Evolutionary conservation across 2,329 filamentous ascomycete genomes (phyloP), one percentile per base, ranked within the genome.

Genomic region (Aspergillus sp.): DNA sequence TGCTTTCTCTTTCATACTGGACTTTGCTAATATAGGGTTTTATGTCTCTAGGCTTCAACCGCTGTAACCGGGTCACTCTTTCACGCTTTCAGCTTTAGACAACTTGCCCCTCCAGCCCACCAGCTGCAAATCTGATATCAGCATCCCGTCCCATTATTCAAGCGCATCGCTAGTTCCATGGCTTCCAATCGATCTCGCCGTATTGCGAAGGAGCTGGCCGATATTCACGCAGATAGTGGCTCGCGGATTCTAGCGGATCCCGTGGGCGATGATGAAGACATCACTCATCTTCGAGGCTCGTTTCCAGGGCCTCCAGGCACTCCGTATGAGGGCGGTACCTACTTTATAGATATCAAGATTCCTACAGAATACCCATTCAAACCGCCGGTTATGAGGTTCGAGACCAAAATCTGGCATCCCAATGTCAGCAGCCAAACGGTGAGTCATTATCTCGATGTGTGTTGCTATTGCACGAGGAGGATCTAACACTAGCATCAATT

Each of bases 401-500:
- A 85, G 54, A 98, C 93, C 53, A 90, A 85, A 68, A 85, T 97
- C 57, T 98, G 90, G 90, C 93, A 98, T 67, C 93, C 93, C 32
- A 98, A 98, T 63, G 81, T 98, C 71, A 94, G 87, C 76, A 91
- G 86, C 61, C 86, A 93, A 65, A 96, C 90, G 36, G 89, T 94
- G 72, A 62, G 83, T 75, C 8, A 12, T 6, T 19, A 30, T 7
- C 2, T 10, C 7, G 3, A 4, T 5, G 8, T 19, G 6, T n/a
- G 12, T 28, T 47, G 10, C n/a, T 39, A 39, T 39, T 7, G 10
- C 7, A 5, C n/a, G 5, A 39, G 9, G n/a, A 26, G 4, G 19
- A 9, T 34, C 40, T 46, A 34, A 38, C n/a, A 7, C 8, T 28
- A 26, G 36, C 3, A n/a, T 35, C 41, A 41, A 44, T 3, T 52